Evolutionary conservation across 1,139 yeast species (phyloP).

Genomic region (Debaryomyces psychrophilus): DNA sequence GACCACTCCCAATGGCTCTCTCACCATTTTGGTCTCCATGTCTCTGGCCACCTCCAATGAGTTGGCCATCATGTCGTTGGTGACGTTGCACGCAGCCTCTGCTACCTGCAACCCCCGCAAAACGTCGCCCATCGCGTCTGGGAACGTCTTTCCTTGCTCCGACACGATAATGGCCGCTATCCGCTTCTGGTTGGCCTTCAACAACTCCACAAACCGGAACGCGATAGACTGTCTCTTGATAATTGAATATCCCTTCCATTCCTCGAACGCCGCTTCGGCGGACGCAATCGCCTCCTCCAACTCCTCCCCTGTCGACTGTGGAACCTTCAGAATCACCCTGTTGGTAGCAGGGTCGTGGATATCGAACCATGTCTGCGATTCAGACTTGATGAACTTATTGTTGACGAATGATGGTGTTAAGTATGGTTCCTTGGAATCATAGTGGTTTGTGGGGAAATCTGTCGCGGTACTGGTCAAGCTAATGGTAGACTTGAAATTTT

Average conservation of each 20-base stretch:
- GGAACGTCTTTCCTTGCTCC: slow-evolving; percentile 81
- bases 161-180: slow-evolving; percentile 72
- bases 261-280: slow-evolving; percentile 62
- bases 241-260: slow-evolving; percentile 62
- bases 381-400: slow-evolving; percentile 60
- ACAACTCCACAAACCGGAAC: slow-evolving; percentile 69
- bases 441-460: slow-evolving; percentile 52
- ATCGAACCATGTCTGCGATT: slow-evolving; percentile 65
- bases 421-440: slow-evolving; percentile 39
- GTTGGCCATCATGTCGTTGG: slow-evolving; percentile 67
- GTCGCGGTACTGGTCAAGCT: slow-evolving; percentile 35
- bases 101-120: slow-evolving; percentile 82
- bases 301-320: slow-evolving; percentile 71
- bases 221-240: slow-evolving; percentile 77
- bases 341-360: slow-evolving; percentile 80
- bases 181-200: slow-evolving; percentile 70
- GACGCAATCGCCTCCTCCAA: slow-evolving; percentile 67
- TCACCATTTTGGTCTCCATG: slow-evolving; percentile 79
- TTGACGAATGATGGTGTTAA: slow-evolving; percentile 61
- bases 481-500: slow-evolving; percentile 24
- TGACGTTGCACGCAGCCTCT: slow-evolving; percentile 65
- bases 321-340: slow-evolving; percentile 65
- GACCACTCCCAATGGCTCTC: slow-evolving; percentile 66
- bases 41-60: slow-evolving; percentile 70
- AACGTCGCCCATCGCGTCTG: slow-evolving; percentile 80